phyloP scores from a whole-genome alignment of 2,329 filamentous ascomycete genomes.

The Colletotrichum paranaense region DNA sequence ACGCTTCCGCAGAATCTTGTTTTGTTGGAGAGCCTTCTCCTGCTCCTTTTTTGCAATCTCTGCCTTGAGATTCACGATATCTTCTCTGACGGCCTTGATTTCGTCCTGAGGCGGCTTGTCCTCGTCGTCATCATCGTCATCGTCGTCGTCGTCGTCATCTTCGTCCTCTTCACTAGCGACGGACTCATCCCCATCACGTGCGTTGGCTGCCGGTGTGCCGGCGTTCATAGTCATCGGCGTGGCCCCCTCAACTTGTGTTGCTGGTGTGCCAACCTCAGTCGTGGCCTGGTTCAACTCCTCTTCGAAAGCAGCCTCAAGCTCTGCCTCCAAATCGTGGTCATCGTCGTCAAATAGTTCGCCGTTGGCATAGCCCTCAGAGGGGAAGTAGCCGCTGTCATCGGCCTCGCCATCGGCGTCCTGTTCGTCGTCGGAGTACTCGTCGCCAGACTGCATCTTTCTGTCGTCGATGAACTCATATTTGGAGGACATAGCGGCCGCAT shows the following conservation, averaged over 20 bases:
- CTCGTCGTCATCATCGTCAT: conserved; percentile 61
- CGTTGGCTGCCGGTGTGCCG: conserved; percentile 55
- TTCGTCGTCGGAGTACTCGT: conserved; percentile 71
- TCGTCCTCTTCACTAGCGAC: conserved; percentile 60
- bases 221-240: conserved; percentile 58
- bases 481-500: conserved; percentile 70
- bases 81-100: conserved; percentile 65
- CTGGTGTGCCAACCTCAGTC: conserved; percentile 54
- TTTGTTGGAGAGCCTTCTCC: conserved; percentile 55
- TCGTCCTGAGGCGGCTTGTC: conserved; percentile 60
- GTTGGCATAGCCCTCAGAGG: conserved; percentile 42
- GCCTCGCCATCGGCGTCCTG: conserved; percentile 58
- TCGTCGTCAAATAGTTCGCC: conserved; percentile 46
- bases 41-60: conserved; percentile 58
- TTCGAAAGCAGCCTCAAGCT: conserved; percentile 66
- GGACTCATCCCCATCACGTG: conserved; percentile 58
- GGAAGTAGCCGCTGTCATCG: conserved; percentile 57
- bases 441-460: conserved; percentile 45
- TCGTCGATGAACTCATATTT: conserved; percentile 75
- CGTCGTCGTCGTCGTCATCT: conserved; percentile 64
- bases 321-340: conserved; percentile 63
- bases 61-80: conserved; percentile 64
- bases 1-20: conserved; percentile 61
- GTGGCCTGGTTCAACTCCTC: conserved; percentile 52
- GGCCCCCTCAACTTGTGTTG: conserved; percentile 53